Base-by-base conservation (phyloP, 169 alveolate genomes). In the Neospora caninum region DNA sequence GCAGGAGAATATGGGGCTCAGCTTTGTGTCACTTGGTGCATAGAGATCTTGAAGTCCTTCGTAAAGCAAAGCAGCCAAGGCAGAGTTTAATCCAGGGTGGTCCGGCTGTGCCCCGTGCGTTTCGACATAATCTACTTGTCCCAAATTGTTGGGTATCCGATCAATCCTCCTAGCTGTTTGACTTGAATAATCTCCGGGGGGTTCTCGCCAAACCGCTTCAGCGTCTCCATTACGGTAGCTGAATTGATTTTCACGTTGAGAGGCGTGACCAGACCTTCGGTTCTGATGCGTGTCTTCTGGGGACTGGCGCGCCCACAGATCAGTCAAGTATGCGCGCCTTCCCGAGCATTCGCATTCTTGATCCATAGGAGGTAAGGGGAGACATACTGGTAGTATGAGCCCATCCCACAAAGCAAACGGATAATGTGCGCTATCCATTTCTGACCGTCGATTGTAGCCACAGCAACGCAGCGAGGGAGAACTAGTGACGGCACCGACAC, bases 321-420 rank as follows among this genome's bases (percentile, higher is more conserved):
- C 78, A 0, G 34, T 29, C 34, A n/a, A 0, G 34, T 64, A 20
- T 64, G 78, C 78, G 25, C 78, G 25, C 0, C 0, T 0, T 64
- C 31, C 34, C 78, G 29, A 13, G 78, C 34, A 6, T 29, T 64
- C 36, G 78, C 31, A 64, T 64, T 64, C 78, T 25, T 16, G 36
- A 0, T 64, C 84, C 49, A 34, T 25, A n/a, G 0, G 43, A 16
- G 84, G 84, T 27, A 73, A 34, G 49, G 84, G 27, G 41, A 73
- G 84, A 73, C 41, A 38, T 4, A 73, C 84, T 38, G 41, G 84
- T 16, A 73, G 84, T 18, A 73, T 34, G 27, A 38, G 49, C 9
- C 84, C 84, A 16, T 73, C 84, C 84, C 84, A 73, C 49, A 73
- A 38, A 34, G 84, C 84, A 73, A 73, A 73, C 43, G 84, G 84